Evolutionary conservation across 371 early-diverging fungal genomes (phyloP).

Genomic region (Capillidium heterosporum): DNA sequence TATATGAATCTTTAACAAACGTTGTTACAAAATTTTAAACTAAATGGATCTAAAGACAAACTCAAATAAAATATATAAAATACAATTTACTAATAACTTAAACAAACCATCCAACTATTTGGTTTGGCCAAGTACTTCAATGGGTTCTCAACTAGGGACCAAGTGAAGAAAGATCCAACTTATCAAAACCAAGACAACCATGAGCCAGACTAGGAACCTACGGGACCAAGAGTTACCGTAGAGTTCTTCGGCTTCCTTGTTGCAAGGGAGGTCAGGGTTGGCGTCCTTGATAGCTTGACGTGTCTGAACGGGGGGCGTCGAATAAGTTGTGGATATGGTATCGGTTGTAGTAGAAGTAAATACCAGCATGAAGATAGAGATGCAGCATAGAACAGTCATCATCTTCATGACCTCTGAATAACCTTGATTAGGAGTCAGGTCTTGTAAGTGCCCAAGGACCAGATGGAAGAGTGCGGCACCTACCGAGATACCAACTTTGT

Average conservation of each 20-base stretch:
- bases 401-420: neutral
- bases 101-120: too few species aligned
- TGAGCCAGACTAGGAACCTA: neutral
- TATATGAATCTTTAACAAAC: too few species aligned
- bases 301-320: neutral
- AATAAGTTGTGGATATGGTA: neutral
- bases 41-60: too few species aligned
- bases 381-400: neutral
- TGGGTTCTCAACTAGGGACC: slow-evolving; percentile 4
- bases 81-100: too few species aligned
- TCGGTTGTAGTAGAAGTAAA: neutral
- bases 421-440: neutral
- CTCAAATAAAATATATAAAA: too few species aligned
- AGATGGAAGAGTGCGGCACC: slow-evolving; percentile 1
- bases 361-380: neutral
- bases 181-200: neutral
- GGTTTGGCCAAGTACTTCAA: neutral
- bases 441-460: neutral
- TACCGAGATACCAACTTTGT: slow-evolving; percentile 8
- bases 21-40: too few species aligned
- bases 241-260: neutral
- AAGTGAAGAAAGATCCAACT: neutral
- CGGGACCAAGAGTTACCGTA: neutral
- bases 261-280: neutral
- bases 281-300: neutral